Evolutionary conservation across 805 yeast genomes (phyloP).

Genomic region (Metschnikowia lunata): DNA sequence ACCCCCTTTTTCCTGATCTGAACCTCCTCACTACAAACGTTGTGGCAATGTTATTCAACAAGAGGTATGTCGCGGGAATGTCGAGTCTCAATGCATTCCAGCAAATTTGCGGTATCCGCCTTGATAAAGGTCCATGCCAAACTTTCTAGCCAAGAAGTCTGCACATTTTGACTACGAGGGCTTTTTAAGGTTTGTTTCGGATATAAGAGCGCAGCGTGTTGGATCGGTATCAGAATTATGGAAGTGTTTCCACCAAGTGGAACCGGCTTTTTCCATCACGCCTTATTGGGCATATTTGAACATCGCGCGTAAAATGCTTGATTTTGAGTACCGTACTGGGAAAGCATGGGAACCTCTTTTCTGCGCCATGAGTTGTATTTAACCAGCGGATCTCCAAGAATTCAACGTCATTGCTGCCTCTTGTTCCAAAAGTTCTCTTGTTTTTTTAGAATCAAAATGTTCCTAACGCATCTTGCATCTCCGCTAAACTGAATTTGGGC

Average conservation of each 20-base stretch:
- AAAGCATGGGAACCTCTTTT: too few relatives aligned
- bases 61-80: slow-evolving; percentile 29
- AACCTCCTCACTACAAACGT: slow-evolving; percentile 27
- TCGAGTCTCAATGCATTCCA: slow-evolving; percentile 35
- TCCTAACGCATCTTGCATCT: too few relatives aligned
- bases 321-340: too few relatives aligned
- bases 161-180: slow-evolving; percentile 38
- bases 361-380: too few relatives aligned
- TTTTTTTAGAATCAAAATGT: too few relatives aligned
- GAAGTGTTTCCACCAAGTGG: slow-evolving; percentile 27
- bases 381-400: too few relatives aligned
- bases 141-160: slow-evolving; percentile 29
- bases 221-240: slow-evolving; percentile 30
- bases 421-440: too few relatives aligned
- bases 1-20: slow-evolving; percentile 22
- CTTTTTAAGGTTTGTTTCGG: slow-evolving; percentile 24
- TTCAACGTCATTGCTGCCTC: too few relatives aligned
- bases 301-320: slow-evolving; percentile 11
- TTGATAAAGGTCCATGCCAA: slow-evolving; percentile 16
- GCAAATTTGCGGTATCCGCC: slow-evolving; percentile 22
- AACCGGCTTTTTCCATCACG: slow-evolving; percentile 21
- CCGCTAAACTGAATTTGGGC: too few relatives aligned
- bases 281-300: slow-evolving; percentile 24
- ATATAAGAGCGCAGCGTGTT: slow-evolving; percentile 23
- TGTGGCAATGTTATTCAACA: slow-evolving; percentile 30